Evolutionary conservation across 805 yeast species (phyloP).

Genomic region (Candida namnaoensis): DNA sequence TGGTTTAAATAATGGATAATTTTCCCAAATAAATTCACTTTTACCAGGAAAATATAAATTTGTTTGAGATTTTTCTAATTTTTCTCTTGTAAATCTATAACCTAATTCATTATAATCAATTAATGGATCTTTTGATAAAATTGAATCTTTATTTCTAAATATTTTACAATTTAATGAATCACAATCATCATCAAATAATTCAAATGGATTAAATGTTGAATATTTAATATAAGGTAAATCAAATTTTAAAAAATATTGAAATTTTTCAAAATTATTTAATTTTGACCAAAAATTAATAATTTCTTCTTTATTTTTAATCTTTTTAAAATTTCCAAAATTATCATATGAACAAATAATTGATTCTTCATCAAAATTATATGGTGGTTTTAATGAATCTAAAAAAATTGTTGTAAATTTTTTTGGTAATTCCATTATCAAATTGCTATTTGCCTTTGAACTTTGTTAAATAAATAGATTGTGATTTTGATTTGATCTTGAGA

Average conservation of each 20-base stretch:
- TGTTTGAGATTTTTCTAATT: constrained; percentile 7
- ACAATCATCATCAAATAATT: constrained; percentile 7
- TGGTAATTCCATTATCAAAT: too few species aligned
- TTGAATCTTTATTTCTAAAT: constrained; percentile 7
- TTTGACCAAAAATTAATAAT: too few species aligned
- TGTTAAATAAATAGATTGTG: too few species aligned
- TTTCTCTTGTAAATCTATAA: constrained; percentile 2
- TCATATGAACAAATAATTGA: too few species aligned
- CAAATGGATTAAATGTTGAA: constrained; percentile 13
- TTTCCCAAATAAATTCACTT: constrained; percentile 14
- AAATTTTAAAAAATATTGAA: constrained; percentile 5
- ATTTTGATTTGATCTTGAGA: too few species aligned
- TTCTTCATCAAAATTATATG: too few species aligned
- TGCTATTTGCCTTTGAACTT: too few species aligned
- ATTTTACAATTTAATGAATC: constrained; percentile 2
- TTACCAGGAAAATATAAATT: constrained; percentile 14
- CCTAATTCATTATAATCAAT: constrained; percentile 12
- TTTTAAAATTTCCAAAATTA: too few species aligned
- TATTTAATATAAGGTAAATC: constrained; percentile 14
- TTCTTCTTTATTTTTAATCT: too few species aligned
- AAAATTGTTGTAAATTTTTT: too few species aligned
- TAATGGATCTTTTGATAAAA: constrained; percentile 13
- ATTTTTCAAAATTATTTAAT: not conserved
- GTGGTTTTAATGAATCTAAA: too few species aligned
- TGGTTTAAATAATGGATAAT: constrained; percentile 17